Percentiles rank a stretch among this genome's conserved stretches.
Evolutionary conservation across 306 rosid species (phyloP).

Genomic region (Cicer bijugum): DNA sequence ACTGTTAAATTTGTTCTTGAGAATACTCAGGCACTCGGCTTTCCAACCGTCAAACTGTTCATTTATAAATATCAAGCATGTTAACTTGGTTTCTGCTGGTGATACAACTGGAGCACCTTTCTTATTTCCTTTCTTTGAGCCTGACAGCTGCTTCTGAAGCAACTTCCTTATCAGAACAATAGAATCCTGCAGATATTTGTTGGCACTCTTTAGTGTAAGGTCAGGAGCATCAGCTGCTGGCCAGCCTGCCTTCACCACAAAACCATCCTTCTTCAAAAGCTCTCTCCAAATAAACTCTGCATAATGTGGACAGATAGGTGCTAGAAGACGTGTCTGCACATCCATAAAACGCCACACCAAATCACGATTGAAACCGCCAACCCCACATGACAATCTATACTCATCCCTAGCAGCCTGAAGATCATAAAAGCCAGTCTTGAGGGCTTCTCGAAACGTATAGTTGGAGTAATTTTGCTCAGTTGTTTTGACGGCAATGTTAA

Average conservation of each 20-base stretch:
- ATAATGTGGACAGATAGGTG: slow-evolving; percentile 95
- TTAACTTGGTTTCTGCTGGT: slow-evolving; percentile 53
- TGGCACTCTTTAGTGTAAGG: slow-evolving; percentile 73
- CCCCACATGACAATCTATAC: slow-evolving; percentile 83
- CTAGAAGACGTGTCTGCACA: slow-evolving; percentile 85
- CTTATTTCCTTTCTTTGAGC: slow-evolving; percentile 71
- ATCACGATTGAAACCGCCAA: slow-evolving; percentile 72
- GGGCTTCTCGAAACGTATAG: slow-evolving; percentile 88
- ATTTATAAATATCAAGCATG: slow-evolving; percentile 73
- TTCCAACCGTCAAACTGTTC: slow-evolving; percentile 88
- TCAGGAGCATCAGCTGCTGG: slow-evolving; percentile 77
- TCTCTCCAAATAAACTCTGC: slow-evolving; percentile 87
- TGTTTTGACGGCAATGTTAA: slow-evolving; percentile 73
- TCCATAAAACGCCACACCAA: slow-evolving; percentile 83
- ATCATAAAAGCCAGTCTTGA: slow-evolving; percentile 87
- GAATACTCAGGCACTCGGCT: slow-evolving; percentile 79
- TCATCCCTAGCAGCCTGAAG: slow-evolving; percentile 93
- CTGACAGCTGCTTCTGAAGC: slow-evolving; percentile 80
- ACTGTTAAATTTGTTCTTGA: slow-evolving; percentile 59
- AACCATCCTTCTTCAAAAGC: slow-evolving; percentile 79
- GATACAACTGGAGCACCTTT: slow-evolving; percentile 60
- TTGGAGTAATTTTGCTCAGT: slow-evolving; percentile 78
- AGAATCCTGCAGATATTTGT: slow-evolving; percentile 83
- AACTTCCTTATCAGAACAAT: slow-evolving; percentile 82
- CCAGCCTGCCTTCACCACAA: slow-evolving; percentile 88